Evolutionary conservation across 2,329 filamentous ascomycete species (phyloP).

Genomic region (Teratosphaeria epicoccoides): DNA sequence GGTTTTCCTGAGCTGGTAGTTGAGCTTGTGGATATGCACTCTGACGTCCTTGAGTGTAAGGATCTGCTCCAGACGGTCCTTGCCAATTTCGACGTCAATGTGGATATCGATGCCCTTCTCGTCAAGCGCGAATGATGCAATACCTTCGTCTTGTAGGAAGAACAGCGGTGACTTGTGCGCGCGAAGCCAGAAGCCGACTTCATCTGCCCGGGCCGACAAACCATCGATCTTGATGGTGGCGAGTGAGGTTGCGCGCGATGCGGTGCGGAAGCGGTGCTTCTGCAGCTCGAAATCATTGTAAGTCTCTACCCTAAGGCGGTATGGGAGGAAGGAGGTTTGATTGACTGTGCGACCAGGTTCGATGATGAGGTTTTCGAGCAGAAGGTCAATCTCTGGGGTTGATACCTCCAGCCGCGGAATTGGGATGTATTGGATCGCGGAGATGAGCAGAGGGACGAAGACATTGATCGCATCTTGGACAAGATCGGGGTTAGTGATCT

Average conservation of each 20-base stretch:
- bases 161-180: conserved; percentile 61
- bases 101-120: conserved; percentile 78
- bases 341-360: conserved; percentile 81
- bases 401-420: conserved; percentile 85
- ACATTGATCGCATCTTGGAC: conserved; percentile 66
- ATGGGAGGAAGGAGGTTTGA: conserved; percentile 78
- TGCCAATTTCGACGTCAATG: conserved; percentile 72
- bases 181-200: conserved; percentile 82
- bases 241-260: conserved; percentile 53
- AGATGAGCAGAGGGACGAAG: conserved; percentile 67
- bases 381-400: conserved; percentile 69
- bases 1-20: conserved; percentile 64
- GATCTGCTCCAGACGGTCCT: conserved; percentile 68
- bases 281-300: conserved; percentile 79
- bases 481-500: conserved; percentile 58
- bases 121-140: conserved; percentile 77
- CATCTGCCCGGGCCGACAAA: conserved; percentile 70
- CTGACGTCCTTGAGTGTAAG: conserved; percentile 64
- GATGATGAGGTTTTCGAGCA: conserved; percentile 82
- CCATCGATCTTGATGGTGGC: conserved; percentile 73
- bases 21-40: conserved; percentile 76
- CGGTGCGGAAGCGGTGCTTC: conserved; percentile 59
- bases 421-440: conserved; percentile 73
- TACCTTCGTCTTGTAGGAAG: conserved; percentile 67
- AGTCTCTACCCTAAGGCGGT: conserved; percentile 68